Base-by-base conservation (phyloP, 139 green algal species). In the Chlamydomonas applanata region DNA sequence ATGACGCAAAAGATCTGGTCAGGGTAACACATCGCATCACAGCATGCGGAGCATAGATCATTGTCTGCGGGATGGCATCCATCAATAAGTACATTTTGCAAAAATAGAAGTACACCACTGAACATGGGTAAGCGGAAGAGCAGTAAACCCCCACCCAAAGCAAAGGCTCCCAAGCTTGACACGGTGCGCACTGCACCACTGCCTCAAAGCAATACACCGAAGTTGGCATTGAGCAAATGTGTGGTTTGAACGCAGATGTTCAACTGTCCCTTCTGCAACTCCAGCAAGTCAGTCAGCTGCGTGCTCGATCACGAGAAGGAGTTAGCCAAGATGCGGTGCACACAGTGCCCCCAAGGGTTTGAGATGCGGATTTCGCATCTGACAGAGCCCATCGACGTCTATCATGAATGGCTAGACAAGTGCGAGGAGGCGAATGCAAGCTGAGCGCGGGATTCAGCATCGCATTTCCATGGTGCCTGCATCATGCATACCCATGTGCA, bases 181-280 rank as follows among this genome's bases (percentile, higher is more conserved):
- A 78, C 71, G 7, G 65, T 72, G 36, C 3, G 65, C 59, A 20
- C 19, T 35, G 25, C 13, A 5, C 56, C 56, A 33, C 19, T 35
- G 11, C 25, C 29, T 17, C 4, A 9, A 9, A 34, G 59, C 11
- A 36, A 25, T 40, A 4, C 25, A 25, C 9, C 3, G 13, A 9
- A 24, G 3, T 14, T 9, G 7, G 59, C 5, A 4, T 25, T 24
- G 24, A 24, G 11, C 25, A 5, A 34, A 4, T 4, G 27, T 24
- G 27, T 35, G 25, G 5, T 25, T 66, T 66, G 25, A 4, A 22
- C 35, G 40, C 67, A 73, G 67, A 40, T 72, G 30, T 90, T 90
- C 74, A 85, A 82, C 33, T 90, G 85, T 72, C 85, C 85, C 16
- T 90, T 90, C 69, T 90, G 85, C 76, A 90, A 90, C 60, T 81